phyloP scores from a whole-genome alignment of 768 basidiomycete species.

The Trametes sanguinea region DNA sequence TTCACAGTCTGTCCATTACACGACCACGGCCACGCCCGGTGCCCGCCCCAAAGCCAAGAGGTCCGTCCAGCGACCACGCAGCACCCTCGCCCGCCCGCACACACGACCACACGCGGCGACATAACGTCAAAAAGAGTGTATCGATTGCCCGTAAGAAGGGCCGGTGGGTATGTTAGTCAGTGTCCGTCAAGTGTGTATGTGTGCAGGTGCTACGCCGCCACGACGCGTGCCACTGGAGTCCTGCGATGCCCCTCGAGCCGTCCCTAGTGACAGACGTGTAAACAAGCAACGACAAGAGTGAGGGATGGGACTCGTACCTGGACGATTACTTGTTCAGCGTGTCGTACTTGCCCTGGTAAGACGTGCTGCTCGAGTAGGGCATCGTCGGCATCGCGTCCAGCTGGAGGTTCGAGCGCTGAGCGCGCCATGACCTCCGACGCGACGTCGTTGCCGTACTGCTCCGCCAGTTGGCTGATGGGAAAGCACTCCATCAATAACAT shows the following conservation, averaged over 20 bases:
- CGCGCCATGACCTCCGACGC: constrained; percentile 59
- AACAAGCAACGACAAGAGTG: neutral
- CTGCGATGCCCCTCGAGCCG: neutral
- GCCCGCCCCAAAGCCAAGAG: neutral
- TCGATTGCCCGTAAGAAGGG: constrained; percentile 19
- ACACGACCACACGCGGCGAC: neutral
- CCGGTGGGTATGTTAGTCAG: constrained; percentile 17
- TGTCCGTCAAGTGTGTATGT: too few relatives aligned
- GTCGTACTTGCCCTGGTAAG: constrained; percentile 28
- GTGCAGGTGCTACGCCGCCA: constrained; percentile 15
- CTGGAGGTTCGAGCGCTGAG: constrained; percentile 56
- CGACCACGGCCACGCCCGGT: too few relatives aligned
- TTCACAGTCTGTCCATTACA: too few relatives aligned
- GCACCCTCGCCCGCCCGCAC: neutral
- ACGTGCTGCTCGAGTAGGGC: constrained; percentile 30
- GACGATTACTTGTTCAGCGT: constrained; percentile 10
- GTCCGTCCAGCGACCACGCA: neutral
- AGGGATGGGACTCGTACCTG: neutral
- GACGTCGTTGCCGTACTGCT: constrained; percentile 68
- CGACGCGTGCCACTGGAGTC: neutral
- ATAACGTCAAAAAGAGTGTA: constrained; percentile 15
- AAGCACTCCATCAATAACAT: neutral
- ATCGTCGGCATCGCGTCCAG: constrained; percentile 36
- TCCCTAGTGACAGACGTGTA: neutral
- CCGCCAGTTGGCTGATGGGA: constrained; percentile 62